Percentiles rank a stretch among this genome's conserved stretches.
These are phyloP conservation scores for Omphalea diandra DNA, from an alignment of 441 rosid genomes.

Conservation along the genomic window DNA sequence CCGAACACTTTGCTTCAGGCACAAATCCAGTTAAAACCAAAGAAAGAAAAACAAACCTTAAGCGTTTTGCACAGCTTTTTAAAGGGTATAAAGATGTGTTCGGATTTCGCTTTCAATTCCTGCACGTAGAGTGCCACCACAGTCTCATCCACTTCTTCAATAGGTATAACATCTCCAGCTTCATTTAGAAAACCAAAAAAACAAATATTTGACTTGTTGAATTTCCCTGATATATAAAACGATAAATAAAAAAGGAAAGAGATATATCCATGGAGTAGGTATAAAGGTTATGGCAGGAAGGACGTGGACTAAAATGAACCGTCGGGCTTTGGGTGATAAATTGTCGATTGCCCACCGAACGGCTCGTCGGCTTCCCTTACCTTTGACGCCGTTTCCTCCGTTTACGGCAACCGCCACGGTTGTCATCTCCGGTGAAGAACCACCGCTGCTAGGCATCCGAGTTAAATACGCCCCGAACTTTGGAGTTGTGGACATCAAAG, in stretches of 20 bases:
- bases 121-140: conserved; percentile 61
- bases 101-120: conserved; percentile 53
- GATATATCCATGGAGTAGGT: conserved; percentile 69
- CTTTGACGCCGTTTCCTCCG: conserved; percentile 52
- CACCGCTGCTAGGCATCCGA: too few species aligned
- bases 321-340: conserved; percentile 44
- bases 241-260: background rate
- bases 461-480: too few species aligned
- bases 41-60: too few species aligned
- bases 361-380: conserved; percentile 78
- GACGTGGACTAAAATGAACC: conserved; percentile 65
- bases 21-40: background rate
- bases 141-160: conserved; percentile 63
- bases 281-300: conserved; percentile 60
- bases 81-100: conserved; percentile 52
- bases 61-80: conserved; percentile 49
- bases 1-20: background rate
- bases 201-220: background rate
- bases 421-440: conserved; percentile 16
- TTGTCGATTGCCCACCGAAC: conserved; percentile 78
- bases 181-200: background rate
- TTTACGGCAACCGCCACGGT: conserved; percentile 74
- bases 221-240: background rate
- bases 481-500: too few species aligned
- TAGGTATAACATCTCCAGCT: conserved; percentile 61